A percentile compares a stretch with the other conserved stretches of the same genome.
Conservation (phyloP, 2,329 filamentous ascomycete genomes). For the Macrophomina tecta region DNA sequence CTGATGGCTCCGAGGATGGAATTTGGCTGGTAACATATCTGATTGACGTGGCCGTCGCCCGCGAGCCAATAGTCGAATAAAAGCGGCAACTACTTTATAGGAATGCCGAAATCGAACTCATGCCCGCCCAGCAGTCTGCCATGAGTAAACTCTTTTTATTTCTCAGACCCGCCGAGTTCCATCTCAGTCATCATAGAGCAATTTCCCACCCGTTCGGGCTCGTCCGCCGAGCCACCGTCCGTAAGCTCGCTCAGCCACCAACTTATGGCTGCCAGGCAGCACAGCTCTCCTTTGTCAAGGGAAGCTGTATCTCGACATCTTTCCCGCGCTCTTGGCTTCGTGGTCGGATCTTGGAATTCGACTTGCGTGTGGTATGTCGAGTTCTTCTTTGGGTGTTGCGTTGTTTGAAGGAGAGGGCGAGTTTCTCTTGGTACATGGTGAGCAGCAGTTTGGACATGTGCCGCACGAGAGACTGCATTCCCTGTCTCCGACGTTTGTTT, state of each 20-base stretch:
- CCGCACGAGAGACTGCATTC: slow-evolving; percentile 26
- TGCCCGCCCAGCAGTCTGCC: slow-evolving; percentile 12
- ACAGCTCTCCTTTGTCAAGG: background rate
- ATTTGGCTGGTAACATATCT: background rate
- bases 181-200: background rate
- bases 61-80: background rate
- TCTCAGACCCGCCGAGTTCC: background rate
- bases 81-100: slow-evolving; percentile 19
- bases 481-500: slow-evolving; percentile 23
- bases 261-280: background rate
- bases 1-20: background rate
- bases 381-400: slow-evolving; percentile 6
- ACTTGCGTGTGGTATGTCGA: background rate
- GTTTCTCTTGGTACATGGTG: background rate
- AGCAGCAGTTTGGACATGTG: slow-evolving; percentile 18
- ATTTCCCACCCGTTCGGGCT: background rate
- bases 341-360: background rate
- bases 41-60: slow-evolving; percentile 2
- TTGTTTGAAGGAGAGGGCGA: background rate
- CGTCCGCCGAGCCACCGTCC: background rate
- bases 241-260: background rate
- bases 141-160: background rate
- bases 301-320: slow-evolving; percentile 20
- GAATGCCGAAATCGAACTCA: background rate
- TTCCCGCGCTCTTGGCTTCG: slow-evolving; percentile 14